Conservation (phyloP, 192 early-diverging fungal genomes). For the Coemansia interrupta region DNA sequence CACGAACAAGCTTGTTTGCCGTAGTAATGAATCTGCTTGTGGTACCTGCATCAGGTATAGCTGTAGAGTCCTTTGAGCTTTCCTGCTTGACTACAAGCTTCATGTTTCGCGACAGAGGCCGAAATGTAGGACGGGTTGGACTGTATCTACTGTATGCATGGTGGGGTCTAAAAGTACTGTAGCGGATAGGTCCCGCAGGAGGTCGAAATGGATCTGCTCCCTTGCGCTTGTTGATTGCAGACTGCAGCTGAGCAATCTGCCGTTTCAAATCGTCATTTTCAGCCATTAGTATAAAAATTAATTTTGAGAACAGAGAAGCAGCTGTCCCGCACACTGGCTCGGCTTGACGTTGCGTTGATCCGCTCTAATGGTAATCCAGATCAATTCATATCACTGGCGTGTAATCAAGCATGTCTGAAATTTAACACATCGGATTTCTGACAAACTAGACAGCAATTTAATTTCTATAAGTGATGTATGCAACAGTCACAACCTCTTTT, state of each 20-base stretch:
- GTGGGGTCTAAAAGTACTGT: constrained; percentile 5
- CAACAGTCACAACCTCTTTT: too few species aligned
- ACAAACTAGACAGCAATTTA: not conserved
- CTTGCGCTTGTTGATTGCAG: constrained; percentile 22
- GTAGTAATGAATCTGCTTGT: not conserved
- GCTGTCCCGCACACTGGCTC: too few species aligned
- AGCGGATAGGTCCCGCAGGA: not conserved
- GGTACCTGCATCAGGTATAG: not conserved
- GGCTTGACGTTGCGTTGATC: too few species aligned
- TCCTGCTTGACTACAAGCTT: constrained; percentile 33
- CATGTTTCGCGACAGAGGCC: constrained; percentile 33
- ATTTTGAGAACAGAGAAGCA: not conserved
- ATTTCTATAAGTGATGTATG: not conserved
- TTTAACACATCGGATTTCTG: too few species aligned
- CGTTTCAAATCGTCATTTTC: constrained; percentile 27
- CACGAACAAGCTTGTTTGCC: constrained; percentile 39
- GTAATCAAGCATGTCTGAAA: too few species aligned
- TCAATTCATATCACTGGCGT: too few species aligned
- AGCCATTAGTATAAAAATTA: constrained; percentile 11
- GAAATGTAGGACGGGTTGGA: constrained; percentile 19
- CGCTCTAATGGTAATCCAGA: too few species aligned
- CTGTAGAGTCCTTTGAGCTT: not conserved
- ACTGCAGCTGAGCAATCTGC: constrained; percentile 32
- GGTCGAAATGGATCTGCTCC: not conserved
- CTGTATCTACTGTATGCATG: constrained; percentile 11